These are phyloP conservation scores for Globisporangium splendens DNA, from an alignment of 352 stramenopile species.

Conservation along the genomic window DNA sequence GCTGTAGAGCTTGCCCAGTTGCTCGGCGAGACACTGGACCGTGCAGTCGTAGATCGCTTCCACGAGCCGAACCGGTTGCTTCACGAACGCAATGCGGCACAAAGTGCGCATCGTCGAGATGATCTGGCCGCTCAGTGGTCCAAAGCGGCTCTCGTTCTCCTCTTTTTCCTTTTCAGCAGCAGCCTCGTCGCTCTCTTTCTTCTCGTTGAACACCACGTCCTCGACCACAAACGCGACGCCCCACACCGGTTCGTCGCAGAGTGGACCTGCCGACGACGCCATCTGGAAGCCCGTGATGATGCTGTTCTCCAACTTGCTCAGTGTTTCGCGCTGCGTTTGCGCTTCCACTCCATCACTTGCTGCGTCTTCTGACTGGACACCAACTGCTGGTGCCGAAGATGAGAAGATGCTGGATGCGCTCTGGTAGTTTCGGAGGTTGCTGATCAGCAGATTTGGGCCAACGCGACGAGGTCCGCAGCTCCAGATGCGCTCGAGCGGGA, in stretches of 20 bases:
- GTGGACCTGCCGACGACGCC: conserved; percentile 68
- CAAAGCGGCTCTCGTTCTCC: conserved; percentile 42
- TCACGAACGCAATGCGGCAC: conserved; percentile 75
- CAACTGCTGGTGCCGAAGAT: neutral
- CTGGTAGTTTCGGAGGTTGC: conserved; percentile 55
- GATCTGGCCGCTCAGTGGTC: conserved; percentile 72
- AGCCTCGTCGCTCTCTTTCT: conserved; percentile 22
- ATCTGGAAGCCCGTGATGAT: conserved; percentile 85
- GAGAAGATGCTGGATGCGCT: conserved; percentile 10
- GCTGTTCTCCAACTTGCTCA: conserved; percentile 74
- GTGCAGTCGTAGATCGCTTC: conserved; percentile 90
- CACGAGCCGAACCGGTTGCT: conserved; percentile 86
- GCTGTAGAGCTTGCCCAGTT: conserved; percentile 93
- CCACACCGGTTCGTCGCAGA: conserved; percentile 90
- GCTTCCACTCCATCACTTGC: too few relatives aligned
- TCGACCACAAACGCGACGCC: conserved; percentile 88
- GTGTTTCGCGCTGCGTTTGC: conserved; percentile 19
- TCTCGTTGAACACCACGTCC: conserved; percentile 57
- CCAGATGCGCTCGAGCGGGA: conserved; percentile 64
- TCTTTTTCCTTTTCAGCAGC: conserved; percentile 14
- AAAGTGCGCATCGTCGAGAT: conserved; percentile 78
- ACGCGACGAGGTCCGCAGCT: conserved; percentile 70
- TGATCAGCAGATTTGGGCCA: conserved; percentile 75
- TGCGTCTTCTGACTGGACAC: too few relatives aligned
- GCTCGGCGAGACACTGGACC: conserved; percentile 83